Evolutionary conservation across 164 flowering plant species (phyloP), one percentile per base, ranked within the genome.

Genomic region (Liriodendron chinense): DNA sequence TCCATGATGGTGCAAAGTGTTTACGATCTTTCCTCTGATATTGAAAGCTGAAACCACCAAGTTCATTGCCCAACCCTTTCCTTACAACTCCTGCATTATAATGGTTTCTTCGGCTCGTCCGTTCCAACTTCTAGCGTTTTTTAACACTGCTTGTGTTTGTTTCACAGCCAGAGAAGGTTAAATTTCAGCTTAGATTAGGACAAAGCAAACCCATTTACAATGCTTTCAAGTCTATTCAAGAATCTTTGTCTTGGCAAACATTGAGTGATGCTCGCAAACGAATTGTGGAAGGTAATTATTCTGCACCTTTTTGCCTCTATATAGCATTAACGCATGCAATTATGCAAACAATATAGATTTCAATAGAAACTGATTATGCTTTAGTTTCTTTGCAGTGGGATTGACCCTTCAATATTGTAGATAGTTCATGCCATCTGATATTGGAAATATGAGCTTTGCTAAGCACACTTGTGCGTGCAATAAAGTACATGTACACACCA

Each of bases 161-260:
- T 67, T 67, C 26, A 43, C 91, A 96, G 99, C 91, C 97, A 20
- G 98, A 93, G 74, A 96, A 94, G 75, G 99, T 96, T 47, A 86
- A 88, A 72, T 94, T 94, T 84, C 70, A 73, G 69, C 90, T 96
- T 12, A 90, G 91, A 78, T 70, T 94, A 80, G 98, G 98, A 62
- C 99, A 96, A 81, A 96, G 98, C 73, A 93, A 92, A 80, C 98
- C 99, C 1, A 80, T 96, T 28, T 94, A 90, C 78, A 88, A 91
- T 82, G 97, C 99, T 22, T 94, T 96, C 75, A 94, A 88, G 75
- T 88, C 93, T 68, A 93, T 96, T 66, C 85, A 72, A 81, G 94
- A 93, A 68, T 94, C 98, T 68, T 74, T 94, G 24, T 85, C 84
- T 26, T 96, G 98, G 98, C 77, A 77, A 8, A 59, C 84, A 14